These are phyloP conservation scores for Hypomyces rosellus DNA, from an alignment of 2,329 filamentous ascomycete genomes.

Conservation along the genomic window DNA sequence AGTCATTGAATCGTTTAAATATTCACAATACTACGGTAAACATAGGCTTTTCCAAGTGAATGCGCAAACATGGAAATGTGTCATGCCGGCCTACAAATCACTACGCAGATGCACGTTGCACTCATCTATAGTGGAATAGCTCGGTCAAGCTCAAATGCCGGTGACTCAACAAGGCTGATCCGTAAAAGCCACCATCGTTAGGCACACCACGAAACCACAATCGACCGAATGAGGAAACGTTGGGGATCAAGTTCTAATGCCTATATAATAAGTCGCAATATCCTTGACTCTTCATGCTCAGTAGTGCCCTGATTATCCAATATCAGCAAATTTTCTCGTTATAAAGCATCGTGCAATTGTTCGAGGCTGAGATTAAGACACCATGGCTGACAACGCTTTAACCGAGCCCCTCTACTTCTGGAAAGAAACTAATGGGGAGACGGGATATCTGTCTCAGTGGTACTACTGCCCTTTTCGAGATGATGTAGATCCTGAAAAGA, in stretches of 20 bases:
- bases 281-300: neutral
- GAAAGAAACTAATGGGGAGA: slow-evolving; percentile 37
- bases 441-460: slow-evolving; percentile 60
- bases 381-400: neutral
- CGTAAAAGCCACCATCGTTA: neutral
- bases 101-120: no score
- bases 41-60: no score
- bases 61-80: no score
- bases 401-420: slow-evolving; percentile 38
- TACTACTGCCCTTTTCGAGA: slow-evolving; percentile 45
- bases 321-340: neutral
- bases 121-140: neutral
- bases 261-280: neutral
- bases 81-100: no score
- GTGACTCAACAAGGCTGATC: slow-evolving; percentile 9
- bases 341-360: neutral
- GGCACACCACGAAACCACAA: neutral
- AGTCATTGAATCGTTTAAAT: no score
- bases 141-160: neutral
- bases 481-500: slow-evolving; percentile 25
- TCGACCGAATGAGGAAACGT: neutral
- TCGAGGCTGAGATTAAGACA: neutral
- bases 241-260: no score
- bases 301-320: neutral
- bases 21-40: no score